Conservation (phyloP, 306 rosid species). For the Cicer arietinum region DNA sequence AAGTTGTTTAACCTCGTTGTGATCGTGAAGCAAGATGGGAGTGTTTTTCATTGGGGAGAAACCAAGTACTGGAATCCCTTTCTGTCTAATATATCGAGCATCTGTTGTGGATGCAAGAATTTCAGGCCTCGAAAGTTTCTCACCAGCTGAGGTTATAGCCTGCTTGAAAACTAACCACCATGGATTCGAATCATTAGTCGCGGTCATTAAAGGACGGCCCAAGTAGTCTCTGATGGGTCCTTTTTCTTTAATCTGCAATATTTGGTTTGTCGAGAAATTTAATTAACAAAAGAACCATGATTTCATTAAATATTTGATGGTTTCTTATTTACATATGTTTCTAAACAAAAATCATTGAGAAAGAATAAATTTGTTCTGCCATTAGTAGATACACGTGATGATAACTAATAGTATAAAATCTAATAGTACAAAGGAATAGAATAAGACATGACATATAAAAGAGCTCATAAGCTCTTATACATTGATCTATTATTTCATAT, state of each 20-base stretch:
- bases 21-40: constrained; percentile 95
- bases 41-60: constrained; percentile 91
- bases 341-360: background rate
- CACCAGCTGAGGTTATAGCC: constrained; percentile 74
- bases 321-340: background rate
- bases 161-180: constrained; percentile 88
- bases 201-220: constrained; percentile 75
- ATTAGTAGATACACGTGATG: background rate
- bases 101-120: constrained; percentile 84
- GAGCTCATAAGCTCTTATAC: background rate
- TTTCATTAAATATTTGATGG: background rate
- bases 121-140: constrained; percentile 82
- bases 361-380: constrained; percentile 2
- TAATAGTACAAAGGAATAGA: background rate
- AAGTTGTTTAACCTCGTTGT: constrained; percentile 70
- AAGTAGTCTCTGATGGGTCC: constrained; percentile 71
- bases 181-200: constrained; percentile 78
- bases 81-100: constrained; percentile 70
- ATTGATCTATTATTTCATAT: background rate
- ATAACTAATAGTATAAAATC: background rate
- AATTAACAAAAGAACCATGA: constrained; percentile 23
- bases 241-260: constrained; percentile 62
- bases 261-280: constrained; percentile 39
- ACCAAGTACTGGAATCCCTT: constrained; percentile 85
- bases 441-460: constrained; percentile 5